phyloP scores from a whole-genome alignment of 2,329 filamentous ascomycete species.

The Colletotrichum kahawae region DNA sequence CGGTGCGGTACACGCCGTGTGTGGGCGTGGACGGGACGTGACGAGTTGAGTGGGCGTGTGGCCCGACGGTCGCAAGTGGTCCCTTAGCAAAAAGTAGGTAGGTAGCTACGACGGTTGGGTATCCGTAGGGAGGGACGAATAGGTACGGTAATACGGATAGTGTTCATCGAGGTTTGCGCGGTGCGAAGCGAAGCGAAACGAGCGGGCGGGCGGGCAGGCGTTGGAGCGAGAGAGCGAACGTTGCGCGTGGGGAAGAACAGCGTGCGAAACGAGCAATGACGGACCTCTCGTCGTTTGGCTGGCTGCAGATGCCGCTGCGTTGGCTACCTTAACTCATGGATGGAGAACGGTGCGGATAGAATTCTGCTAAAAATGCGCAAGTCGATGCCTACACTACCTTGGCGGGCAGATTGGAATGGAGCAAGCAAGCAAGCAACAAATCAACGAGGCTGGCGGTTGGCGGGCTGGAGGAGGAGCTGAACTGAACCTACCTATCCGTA shows the following conservation, averaged over 20 bases:
- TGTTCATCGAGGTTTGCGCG: slow-evolving; percentile 10
- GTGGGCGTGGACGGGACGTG: neutral
- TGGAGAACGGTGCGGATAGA: neutral
- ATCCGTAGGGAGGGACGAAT: neutral
- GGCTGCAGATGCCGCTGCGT: neutral
- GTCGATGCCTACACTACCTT: neutral
- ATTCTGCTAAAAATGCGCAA: neutral
- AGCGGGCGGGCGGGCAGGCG: neutral
- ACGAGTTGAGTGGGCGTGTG: neutral
- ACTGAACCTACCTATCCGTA: neutral
- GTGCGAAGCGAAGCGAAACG: slow-evolving; percentile 2
- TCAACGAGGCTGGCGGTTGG: slow-evolving; percentile 13
- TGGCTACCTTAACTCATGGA: neutral
- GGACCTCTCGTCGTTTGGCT: neutral
- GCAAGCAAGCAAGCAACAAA: neutral
- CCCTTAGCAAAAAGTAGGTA: neutral
- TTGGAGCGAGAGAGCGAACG: neutral
- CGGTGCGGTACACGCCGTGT: neutral
- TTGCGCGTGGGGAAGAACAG: slow-evolving; percentile 9
- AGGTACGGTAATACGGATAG: neutral
- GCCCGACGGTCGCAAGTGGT: neutral
- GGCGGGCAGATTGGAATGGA: neutral
- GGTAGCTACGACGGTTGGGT: neutral
- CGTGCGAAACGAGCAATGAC: neutral
- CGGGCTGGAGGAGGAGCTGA: neutral